A percentile compares a stretch with the other conserved stretches of the same genome.
phyloP scores from a whole-genome alignment of 331 rosid genomes.

The Stylosanthes scabra region DNA sequence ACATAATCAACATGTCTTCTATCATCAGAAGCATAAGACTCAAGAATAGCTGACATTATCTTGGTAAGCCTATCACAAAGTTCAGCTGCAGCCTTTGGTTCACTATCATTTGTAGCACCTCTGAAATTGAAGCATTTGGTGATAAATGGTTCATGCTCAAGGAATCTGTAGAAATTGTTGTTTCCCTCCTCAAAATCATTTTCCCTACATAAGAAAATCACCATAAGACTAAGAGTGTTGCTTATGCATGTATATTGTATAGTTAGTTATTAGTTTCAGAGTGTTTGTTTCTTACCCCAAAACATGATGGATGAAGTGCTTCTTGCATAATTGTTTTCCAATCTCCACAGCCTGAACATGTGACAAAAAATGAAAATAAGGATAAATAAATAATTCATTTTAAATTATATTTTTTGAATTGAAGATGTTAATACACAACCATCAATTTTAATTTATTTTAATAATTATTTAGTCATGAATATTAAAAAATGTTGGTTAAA shows the following conservation, averaged over 20 bases:
- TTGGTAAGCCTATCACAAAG: constrained; percentile 75
- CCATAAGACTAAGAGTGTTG: not conserved
- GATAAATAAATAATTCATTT: too few relatives aligned
- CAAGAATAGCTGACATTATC: constrained; percentile 90
- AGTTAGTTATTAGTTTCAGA: constrained; percentile 10
- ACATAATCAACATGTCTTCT: constrained; percentile 67
- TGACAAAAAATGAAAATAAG: constrained; percentile 32
- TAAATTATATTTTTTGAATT: too few relatives aligned
- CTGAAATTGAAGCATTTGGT: constrained; percentile 78
- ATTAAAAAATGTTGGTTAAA: too few relatives aligned
- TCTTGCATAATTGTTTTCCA: constrained; percentile 75
- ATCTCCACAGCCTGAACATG: constrained; percentile 77
- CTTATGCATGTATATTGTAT: not conserved
- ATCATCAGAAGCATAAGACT: constrained; percentile 86
- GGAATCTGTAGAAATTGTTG: constrained; percentile 80
- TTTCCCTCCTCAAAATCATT: constrained; percentile 85
- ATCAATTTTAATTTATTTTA: too few relatives aligned
- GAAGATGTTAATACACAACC: too few relatives aligned
- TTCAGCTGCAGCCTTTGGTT: constrained; percentile 71
- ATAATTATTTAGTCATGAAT: too few relatives aligned
- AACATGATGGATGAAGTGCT: constrained; percentile 83
- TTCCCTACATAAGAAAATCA: constrained; percentile 54
- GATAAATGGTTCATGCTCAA: constrained; percentile 85
- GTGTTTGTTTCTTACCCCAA: constrained; percentile 69
- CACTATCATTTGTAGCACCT: constrained; percentile 60